Conservation (phyloP, 345 rosid genomes). For the Populus euphratica region DNA sequence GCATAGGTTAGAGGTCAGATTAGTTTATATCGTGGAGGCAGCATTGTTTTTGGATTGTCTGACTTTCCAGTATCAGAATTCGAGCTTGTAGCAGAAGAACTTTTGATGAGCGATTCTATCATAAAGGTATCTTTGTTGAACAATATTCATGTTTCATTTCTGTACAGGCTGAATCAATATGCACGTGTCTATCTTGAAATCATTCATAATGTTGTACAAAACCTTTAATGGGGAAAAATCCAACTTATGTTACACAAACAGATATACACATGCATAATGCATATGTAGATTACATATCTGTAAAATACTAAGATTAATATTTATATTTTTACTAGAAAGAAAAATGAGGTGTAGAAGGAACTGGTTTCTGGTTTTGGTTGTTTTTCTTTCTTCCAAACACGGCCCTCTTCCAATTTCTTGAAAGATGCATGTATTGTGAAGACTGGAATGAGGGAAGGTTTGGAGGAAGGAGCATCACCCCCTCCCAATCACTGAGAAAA, state of each 20-base stretch:
- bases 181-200: neutral
- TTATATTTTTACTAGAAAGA: neutral
- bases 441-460: neutral
- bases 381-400: neutral
- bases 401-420: neutral
- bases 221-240: neutral
- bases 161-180: neutral
- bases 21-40: conserved; percentile 76
- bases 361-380: neutral
- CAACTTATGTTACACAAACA: neutral
- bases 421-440: neutral
- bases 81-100: conserved; percentile 97
- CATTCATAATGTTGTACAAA: neutral
- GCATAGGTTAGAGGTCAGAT: conserved; percentile 94
- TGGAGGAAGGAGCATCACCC: neutral
- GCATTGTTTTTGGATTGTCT: conserved; percentile 83
- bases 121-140: conserved; percentile 62
- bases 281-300: neutral
- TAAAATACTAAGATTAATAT: neutral
- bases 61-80: conserved; percentile 87
- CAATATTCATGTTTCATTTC: neutral
- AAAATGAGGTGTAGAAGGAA: neutral
- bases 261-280: neutral
- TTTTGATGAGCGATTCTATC: conserved; percentile 89
- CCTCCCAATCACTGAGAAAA: neutral